A percentile compares a stretch with the other conserved stretches of the same genome.
Evolutionary conservation across 768 basidiomycete genomes (phyloP).

Genomic region (Udeniomyces megalosporus): DNA sequence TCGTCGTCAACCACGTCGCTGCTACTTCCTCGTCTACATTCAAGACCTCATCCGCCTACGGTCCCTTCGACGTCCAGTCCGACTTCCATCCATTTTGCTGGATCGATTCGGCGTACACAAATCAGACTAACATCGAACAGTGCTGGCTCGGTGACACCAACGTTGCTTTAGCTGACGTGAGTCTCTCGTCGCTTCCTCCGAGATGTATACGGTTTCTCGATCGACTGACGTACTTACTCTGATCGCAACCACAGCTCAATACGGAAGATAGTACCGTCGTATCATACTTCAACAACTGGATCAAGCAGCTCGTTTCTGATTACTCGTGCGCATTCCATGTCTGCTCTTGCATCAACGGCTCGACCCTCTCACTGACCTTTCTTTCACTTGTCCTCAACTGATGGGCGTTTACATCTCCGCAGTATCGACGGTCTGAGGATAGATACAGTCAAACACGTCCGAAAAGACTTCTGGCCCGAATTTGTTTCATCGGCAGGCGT

Average conservation of each 20-base stretch:
- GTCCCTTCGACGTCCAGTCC: conserved; percentile 8
- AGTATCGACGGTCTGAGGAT: conserved; percentile 65
- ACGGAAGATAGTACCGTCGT: conserved; percentile 52
- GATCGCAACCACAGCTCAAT: conserved; percentile 33
- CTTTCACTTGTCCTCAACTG: neutral
- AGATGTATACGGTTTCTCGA: no score
- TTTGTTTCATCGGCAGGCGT: conserved; percentile 60
- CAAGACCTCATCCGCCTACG: conserved; percentile 31
- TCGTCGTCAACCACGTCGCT: conserved; percentile 78
- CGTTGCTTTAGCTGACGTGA: conserved; percentile 57
- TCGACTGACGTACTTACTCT: no score
- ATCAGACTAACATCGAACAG: conserved; percentile 45
- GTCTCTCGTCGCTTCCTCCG: neutral
- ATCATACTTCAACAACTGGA: conserved; percentile 50
- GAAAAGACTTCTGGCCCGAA: conserved; percentile 55
- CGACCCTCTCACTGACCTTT: no score
- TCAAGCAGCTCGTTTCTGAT: conserved; percentile 47
- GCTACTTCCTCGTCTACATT: conserved; percentile 42
- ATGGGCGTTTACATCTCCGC: neutral
- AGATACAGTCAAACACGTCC: conserved; percentile 50
- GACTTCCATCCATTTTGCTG: conserved; percentile 61
- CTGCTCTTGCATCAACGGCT: neutral
- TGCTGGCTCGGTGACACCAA: conserved; percentile 45
- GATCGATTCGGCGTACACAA: conserved; percentile 42
- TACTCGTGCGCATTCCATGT: conserved; percentile 31